Base-by-base conservation (phyloP, 352 stramenopile species). In the Pythium folliculosum region DNA sequence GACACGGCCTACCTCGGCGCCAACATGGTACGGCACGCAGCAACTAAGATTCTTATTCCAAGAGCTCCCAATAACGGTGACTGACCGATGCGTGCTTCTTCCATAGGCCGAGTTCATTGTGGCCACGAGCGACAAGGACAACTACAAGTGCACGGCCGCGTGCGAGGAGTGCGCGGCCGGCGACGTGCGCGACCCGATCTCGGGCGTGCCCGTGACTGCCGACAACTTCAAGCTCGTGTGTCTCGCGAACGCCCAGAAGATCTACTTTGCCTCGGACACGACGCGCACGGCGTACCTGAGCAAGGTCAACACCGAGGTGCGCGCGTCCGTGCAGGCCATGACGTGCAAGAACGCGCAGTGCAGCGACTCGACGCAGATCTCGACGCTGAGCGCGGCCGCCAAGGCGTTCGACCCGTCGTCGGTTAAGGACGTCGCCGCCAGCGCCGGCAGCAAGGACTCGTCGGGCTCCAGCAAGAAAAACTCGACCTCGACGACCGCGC, bases 191-290 rank as follows among this genome's bases (percentile, higher is more conserved):
- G 84, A 92, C 66, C 86, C 86, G 22, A 73, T 94, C 51, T 81
- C 81, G 23, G 86, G 86, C 27, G 77, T 78, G 47, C 54, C 64
- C 14, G 70, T 94, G 51, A 84, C 78, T 5, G 67, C 65, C 10
- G 66, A 75, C 53, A 93, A 87, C 67, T 92, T 81, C 69, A 75
- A 88, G 45, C 90, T 82, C 50, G 75, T 93, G 32, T 95, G 86
- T 64, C 62, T 95, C 25, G 67, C 61, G 12, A 90, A 90, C 43
- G 86, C 81, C 58, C 86, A 95, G 72, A 95, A 93, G 75, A 82
- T 95, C 59, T 95, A 92, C 76, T 95, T 95, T 61, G 77, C 81
- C 30, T 91, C 84, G 22, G 75, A 89, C 55, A 67, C 63, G 25
- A 90, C 74, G 59, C 89, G 89, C 72, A 79, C 82, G 52, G 54